Evolutionary conservation across 2,329 filamentous ascomycete genomes (phyloP), one percentile per base, ranked within the genome.

Genomic region (Penicillium griseofulvum): DNA sequence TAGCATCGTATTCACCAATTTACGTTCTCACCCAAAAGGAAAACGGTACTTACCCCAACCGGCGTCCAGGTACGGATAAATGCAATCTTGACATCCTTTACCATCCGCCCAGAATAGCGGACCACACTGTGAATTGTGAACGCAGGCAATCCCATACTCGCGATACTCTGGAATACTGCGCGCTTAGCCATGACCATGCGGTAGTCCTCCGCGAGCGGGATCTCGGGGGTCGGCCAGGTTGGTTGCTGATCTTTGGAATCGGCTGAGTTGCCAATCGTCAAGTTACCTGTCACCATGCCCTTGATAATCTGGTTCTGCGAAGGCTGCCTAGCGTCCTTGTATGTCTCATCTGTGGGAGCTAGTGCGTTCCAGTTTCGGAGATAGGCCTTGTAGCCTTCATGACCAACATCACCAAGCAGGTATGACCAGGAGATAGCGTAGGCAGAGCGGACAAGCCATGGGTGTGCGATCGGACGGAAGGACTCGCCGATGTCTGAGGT

Each of bases 301-400:
- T 59, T 58, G 36, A 69, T 49, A 47, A 74, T 66, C 9, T 72
- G 48, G 29, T 69, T 64, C 2, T 68, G 60, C 41, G 69, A 59
- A 9, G 70, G 60, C 19, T 71, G 57, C 19, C 66, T 71, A n/a
- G 74, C 73, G 59, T 74, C 69, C 46, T 71, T 72, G 61, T 75
- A 75, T 31, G 70, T 66, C 57, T 84, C 79, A 12, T 87, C 71
- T 10, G 86, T 80, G 0, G 91, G 90, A 64, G 92, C 83, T 22
- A 91, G 75, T 0, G 85, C 80, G 37, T 83, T 83, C 73, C 94
- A 89, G 71, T 99, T 97, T 54, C 89, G 85, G 73, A 89, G 83
- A 72, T 97, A 97, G 8, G 93, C 88, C 71, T 97, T 96, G 80
- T 96, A 97, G 6, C 94, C 93, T 74, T 99, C 94, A 70, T 97